Evolutionary conservation across 805 yeast genomes (phyloP), one percentile per base, ranked within the genome.

Genomic region (Danielia reshetovae): DNA sequence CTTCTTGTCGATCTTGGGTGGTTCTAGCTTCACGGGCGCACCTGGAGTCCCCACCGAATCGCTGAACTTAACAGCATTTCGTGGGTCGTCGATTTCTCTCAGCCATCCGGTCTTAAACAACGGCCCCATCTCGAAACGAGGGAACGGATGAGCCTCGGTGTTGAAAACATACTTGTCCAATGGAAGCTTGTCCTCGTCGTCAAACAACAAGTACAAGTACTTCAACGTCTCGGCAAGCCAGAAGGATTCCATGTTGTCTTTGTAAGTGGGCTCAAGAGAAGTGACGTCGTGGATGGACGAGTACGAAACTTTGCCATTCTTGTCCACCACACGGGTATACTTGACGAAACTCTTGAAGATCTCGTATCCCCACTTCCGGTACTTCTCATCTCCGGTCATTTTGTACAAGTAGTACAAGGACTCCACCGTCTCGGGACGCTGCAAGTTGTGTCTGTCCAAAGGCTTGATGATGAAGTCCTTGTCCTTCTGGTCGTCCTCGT

Each of bases 201-300:
- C 93, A 60, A 48, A 48, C 29, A 48, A 36, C 31, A 48, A 41
- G 40, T 47, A 47, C 26, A 88, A 66, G 59, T 88, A 89, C 59
- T 89, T 89, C 54, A 89, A 71, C 3, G 97, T 89, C 57, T 89
- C 96, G 2, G 96, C 89, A 32, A 85, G 69, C 97, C 97, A 89
- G 68, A 86, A 87, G 14, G 94, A 81, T 60, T 88, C 96, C 77
- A 85, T 75, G 52, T 85, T 85, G 58, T 89, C 93, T 35, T 72
- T 60, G 42, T 55, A 57, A 14, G 54, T 51, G 3, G 89, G 79
- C 22, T 79, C 77, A 6, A 62, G 43, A 2, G 49, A 43, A 2
- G 85, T 75, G 30, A 86, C 89, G 54, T 85, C 85, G 32, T 72
- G 63, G 44, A 88, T 60, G 7, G 84, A 75, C 2, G 86, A 70